Evolutionary conservation across 306 rosid genomes (phyloP), one percentile per base, ranked within the genome.

Genomic region (Vicia faba): DNA sequence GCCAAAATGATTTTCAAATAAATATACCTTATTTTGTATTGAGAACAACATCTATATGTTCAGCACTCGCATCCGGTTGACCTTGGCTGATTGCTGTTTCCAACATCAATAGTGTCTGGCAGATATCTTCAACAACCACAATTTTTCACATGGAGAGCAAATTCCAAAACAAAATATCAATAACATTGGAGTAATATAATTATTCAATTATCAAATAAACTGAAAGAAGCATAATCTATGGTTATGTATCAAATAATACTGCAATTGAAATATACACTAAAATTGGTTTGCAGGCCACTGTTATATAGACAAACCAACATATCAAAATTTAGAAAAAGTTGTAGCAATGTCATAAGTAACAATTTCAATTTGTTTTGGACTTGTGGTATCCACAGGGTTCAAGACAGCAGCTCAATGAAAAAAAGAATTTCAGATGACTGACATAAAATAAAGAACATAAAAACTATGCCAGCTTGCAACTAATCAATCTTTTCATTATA

Each of bases 91-190:
- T 65, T 88, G 85, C 74, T 82, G 88, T 76, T 85, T 55, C 82
- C 95, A 40, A 93, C 99, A 73, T 93, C 99, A 68, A 93, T 93
- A 49, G 97, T 90, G 78, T 93, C 99, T 18, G 99, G 99, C 83
- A 93, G 79, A 85, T 93, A 93, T 83, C 99, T 93, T 70, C 82
- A 62, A 13, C 31, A 71, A 54, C 53, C 64, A 55, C 19, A 59
- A 63, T 61, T 72, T 64, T 29, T 66, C 81, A 77, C 76, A 49
- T 40, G 51, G 50, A 62, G 48, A 75, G 40, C 64, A 76, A 60
- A 66, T 64, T 16, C 55, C 69, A 67, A 70, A 50, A 55, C 25
- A 11, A 3, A 53, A 56, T 13, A 31, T 84, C 64, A 78, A 38
- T 33, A 78, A 23, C 63, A 49, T 40, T 33, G 59, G 68, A 66